Conservation (phyloP, 176 grass and related monocot species). For the Pontederia paniculata region DNA sequence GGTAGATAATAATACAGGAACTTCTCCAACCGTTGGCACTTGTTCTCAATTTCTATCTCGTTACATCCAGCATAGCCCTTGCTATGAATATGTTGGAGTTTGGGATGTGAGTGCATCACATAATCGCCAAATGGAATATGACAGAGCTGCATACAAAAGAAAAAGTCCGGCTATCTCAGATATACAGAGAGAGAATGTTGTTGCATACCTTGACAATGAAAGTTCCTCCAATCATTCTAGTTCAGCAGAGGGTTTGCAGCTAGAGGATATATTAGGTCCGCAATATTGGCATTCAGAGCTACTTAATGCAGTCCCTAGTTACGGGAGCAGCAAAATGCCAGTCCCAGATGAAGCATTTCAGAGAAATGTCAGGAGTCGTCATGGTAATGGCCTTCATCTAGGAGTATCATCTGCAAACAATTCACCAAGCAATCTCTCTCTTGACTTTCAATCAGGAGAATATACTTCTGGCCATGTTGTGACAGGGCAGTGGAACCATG, state of each 20-base stretch:
- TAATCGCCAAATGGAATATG: slow-evolving; percentile 15
- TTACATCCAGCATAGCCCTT: slow-evolving; percentile 2
- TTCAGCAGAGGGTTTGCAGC: slow-evolving; percentile 18
- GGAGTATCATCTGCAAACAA: slow-evolving; percentile 17
- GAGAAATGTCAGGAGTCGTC: slow-evolving; percentile 59
- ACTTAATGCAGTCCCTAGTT: slow-evolving; percentile 23
- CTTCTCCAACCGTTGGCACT: not conserved
- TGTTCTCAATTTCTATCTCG: not conserved
- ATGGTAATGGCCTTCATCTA: slow-evolving; percentile 15
- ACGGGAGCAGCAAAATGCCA: slow-evolving; percentile 17
- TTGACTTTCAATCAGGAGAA: slow-evolving; percentile 21
- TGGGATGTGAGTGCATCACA: not conserved
- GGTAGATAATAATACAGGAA: not conserved
- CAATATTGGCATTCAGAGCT: slow-evolving; percentile 21
- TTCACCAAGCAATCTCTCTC: slow-evolving; percentile 2
- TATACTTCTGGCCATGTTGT: slow-evolving; percentile 13
- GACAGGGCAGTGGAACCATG: slow-evolving; percentile 20
- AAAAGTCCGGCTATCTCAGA: slow-evolving; percentile 19
- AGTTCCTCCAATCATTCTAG: slow-evolving; percentile 40
- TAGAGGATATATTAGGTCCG: slow-evolving; percentile 18
- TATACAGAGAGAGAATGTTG: slow-evolving; percentile 16
- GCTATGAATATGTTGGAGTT: not conserved
- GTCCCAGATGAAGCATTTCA: slow-evolving; percentile 28
- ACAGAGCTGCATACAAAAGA: slow-evolving; percentile 31
- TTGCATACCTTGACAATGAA: slow-evolving; percentile 25